Base-by-base conservation (phyloP, 805 yeast genomes). In the Wickerhamomyces hampshirensis region DNA sequence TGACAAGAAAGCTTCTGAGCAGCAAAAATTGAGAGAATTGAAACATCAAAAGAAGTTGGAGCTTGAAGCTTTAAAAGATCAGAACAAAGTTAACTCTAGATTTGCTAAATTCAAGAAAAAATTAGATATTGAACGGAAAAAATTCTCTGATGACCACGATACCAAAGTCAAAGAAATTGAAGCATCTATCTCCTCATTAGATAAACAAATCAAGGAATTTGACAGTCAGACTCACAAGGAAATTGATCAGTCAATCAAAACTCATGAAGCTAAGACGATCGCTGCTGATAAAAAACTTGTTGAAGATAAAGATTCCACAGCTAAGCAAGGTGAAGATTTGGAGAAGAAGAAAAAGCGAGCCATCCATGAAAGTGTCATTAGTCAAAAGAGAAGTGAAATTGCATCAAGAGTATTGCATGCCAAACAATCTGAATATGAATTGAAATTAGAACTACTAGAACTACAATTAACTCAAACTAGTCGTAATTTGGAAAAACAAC, bases 31-130 rank as follows among this genome's bases (percentile, higher is more conserved):
- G 6, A 39, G 35, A 23, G 53, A 49, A n/a, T 35, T 50, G 31
- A 53, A 47, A 28, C 46, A 40, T 27, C 47, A 51, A 35, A 53
- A 53, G 39, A 48, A 51, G 34, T 33, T 30, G n/a, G 56, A 54
- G 34, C 30, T 50, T 17, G 51, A 46, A 26, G 51, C 39, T 4
- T 35, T 51, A 30, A 54, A 47, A 31, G 59, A 51, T 30, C 49
- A 53, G 34, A 37, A 31, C 23, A 53, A 51, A 31, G 23, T 47
- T 12, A 47, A 50, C 30, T 52, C 56, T 6, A 47, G 28, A 21
- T 54, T 54, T 31, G 43, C 49, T 13, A 51, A 40, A 27, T 54
- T 53, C 39, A 54, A 54, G 39, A 48, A 44, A 42, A 53, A 53
- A 33, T 33, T 54, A 17, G 56, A 53, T 12, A 14, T 40, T 5